Percentiles rank a stretch among this genome's conserved stretches.
These are phyloP conservation scores for Elsinoe perseae DNA, from an alignment of 2,329 filamentous ascomycete genomes.

Conservation along the genomic window DNA sequence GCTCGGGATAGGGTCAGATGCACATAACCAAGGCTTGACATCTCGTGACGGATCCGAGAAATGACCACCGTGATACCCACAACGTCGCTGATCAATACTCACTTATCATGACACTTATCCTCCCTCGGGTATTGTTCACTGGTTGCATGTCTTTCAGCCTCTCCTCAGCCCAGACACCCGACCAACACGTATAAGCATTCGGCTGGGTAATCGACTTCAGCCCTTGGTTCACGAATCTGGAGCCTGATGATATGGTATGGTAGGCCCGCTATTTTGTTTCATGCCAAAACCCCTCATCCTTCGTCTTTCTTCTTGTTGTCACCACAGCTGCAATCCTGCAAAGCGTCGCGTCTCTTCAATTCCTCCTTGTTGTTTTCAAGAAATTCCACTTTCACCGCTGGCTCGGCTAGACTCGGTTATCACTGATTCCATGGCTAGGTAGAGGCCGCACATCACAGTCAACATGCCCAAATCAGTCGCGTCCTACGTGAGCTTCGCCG, in stretches of 20 bases:
- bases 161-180: background rate
- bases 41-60: conserved; percentile 9
- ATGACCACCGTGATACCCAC: conserved; percentile 1
- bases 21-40: background rate
- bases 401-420: conserved; percentile 3
- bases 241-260: background rate
- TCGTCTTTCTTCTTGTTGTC: background rate
- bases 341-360: background rate
- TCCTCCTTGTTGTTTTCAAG: background rate
- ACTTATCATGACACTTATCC: conserved; percentile 3
- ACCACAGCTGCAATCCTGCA: background rate
- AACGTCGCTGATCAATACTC: conserved; percentile 8
- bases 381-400: background rate
- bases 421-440: conserved; percentile 10
- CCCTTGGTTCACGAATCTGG: background rate
- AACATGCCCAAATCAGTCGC: conserved; percentile 29
- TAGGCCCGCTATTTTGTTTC: conserved; percentile 7
- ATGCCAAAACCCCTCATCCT: background rate
- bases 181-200: background rate
- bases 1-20: conserved; percentile 9
- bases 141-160: background rate
- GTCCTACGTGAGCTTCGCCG: conserved; percentile 31
- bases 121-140: background rate
- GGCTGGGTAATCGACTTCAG: background rate
- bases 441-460: background rate